Conservation (phyloP, 768 basidiomycete genomes). For the Tricholomella constricta region DNA sequence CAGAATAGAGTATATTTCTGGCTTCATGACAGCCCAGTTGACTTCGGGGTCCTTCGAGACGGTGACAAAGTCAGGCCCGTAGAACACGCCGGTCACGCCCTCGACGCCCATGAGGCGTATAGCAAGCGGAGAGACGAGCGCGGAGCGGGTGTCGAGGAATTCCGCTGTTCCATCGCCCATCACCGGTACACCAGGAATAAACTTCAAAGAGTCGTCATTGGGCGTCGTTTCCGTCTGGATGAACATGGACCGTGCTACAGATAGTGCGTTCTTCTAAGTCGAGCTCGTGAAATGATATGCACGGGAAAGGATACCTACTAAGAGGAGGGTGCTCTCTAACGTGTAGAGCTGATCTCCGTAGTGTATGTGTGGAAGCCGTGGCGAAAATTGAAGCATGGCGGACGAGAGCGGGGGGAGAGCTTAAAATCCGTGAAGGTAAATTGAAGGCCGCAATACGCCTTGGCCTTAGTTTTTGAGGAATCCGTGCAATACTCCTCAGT, state of each 20-base stretch:
- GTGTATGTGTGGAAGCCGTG: constrained; percentile 22
- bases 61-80: constrained; percentile 97
- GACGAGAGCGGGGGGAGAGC: constrained; percentile 11
- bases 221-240: constrained; percentile 98
- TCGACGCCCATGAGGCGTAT: constrained; percentile 93
- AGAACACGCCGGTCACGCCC: constrained; percentile 88
- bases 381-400: constrained; percentile 27
- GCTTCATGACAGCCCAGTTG: constrained; percentile 90
- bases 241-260: constrained; percentile 88
- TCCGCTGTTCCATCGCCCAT: constrained; percentile 91
- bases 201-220: constrained; percentile 96
- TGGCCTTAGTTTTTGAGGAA: constrained; percentile 6
- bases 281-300: not conserved
- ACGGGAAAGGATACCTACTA: constrained; percentile 35
- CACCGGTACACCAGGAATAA: constrained; percentile 90
- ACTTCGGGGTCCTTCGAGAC: constrained; percentile 88
- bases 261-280: not conserved
- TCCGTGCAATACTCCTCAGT: constrained; percentile 10
- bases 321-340: constrained; percentile 26
- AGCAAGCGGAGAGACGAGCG: constrained; percentile 92
- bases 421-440: not conserved
- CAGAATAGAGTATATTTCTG: constrained; percentile 92
- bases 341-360: constrained; percentile 18
- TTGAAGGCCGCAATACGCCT: not conserved
- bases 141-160: constrained; percentile 86